These are phyloP conservation scores for Coemansia sp. DNA, from an alignment of 371 early-diverging fungal genomes.

Conservation along the genomic window DNA sequence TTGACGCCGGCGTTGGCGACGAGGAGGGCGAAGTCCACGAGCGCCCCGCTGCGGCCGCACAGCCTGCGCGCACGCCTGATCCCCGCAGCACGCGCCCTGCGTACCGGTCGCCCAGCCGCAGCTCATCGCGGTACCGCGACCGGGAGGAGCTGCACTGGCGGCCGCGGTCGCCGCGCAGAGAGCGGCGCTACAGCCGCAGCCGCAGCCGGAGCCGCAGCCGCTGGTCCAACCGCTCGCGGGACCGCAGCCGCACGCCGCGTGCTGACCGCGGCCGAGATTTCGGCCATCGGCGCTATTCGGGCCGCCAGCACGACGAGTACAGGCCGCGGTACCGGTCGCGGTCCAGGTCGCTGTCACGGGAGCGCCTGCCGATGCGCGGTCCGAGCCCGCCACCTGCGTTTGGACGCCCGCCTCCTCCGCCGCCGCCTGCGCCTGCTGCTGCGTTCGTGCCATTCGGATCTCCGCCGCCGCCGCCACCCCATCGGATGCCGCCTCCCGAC, in stretches of 20 bases:
- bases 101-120: not conserved
- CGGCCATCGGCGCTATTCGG: slow-evolving; percentile 1
- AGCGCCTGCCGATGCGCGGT: not conserved
- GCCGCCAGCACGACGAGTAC: slow-evolving; percentile 1
- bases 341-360: not conserved
- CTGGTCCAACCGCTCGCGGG: slow-evolving; percentile 7
- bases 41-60: not conserved
- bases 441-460: not conserved
- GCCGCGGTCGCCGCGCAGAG: not conserved
- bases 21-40: slow-evolving; percentile 6
- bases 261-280: not conserved
- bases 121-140: not conserved
- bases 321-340: slow-evolving; percentile 5
- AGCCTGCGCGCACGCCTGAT: slow-evolving; percentile 3
- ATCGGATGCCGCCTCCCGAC: not conserved
- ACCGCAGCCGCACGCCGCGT: slow-evolving; percentile 1
- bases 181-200: not conserved
- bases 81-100: not conserved
- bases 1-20: not conserved
- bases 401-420: not conserved
- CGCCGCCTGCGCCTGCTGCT: too few relatives aligned
- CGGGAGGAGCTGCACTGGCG: not conserved
- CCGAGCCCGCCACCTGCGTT: not conserved
- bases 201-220: slow-evolving; percentile 3
- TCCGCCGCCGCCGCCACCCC: not conserved